Conservation (phyloP, 345 rosid species). For the Salix exigua region DNA sequence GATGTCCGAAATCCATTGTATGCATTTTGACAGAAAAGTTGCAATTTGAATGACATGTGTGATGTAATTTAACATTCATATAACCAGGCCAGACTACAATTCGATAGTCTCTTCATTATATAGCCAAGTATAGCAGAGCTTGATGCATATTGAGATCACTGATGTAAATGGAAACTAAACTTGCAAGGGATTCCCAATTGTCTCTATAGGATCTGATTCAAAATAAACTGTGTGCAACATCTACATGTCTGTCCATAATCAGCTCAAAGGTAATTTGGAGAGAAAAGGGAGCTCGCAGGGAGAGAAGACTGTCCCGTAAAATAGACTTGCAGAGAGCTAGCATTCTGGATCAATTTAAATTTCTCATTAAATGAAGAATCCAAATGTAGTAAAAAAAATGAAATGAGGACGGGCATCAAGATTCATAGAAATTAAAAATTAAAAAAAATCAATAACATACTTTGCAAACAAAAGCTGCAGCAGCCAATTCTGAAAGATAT, state of each 20-base stretch:
- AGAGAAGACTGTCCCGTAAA: neutral
- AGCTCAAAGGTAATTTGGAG: neutral
- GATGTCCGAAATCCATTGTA: too few relatives aligned
- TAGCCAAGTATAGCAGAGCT: too few relatives aligned
- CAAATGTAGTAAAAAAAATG: neutral
- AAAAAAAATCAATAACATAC: constrained; percentile 31
- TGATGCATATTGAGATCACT: too few relatives aligned
- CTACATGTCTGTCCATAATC: neutral
- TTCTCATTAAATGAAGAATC: neutral
- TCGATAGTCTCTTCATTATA: too few relatives aligned
- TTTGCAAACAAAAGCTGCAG: constrained; percentile 92
- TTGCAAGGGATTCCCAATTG: neutral
- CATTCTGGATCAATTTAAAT: neutral
- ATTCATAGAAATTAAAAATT: neutral
- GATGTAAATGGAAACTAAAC: too few relatives aligned
- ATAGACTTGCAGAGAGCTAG: neutral
- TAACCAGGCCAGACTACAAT: too few relatives aligned
- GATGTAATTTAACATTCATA: too few relatives aligned
- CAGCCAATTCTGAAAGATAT: constrained; percentile 87
- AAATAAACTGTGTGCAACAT: neutral
- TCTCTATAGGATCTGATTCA: too few relatives aligned
- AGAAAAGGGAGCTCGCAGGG: neutral
- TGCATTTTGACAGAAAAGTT: too few relatives aligned
- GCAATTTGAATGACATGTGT: too few relatives aligned
- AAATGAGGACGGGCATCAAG: neutral